phyloP scores from a whole-genome alignment of 1,284 basidiomycete genomes.

The Xanthoconium separans region DNA sequence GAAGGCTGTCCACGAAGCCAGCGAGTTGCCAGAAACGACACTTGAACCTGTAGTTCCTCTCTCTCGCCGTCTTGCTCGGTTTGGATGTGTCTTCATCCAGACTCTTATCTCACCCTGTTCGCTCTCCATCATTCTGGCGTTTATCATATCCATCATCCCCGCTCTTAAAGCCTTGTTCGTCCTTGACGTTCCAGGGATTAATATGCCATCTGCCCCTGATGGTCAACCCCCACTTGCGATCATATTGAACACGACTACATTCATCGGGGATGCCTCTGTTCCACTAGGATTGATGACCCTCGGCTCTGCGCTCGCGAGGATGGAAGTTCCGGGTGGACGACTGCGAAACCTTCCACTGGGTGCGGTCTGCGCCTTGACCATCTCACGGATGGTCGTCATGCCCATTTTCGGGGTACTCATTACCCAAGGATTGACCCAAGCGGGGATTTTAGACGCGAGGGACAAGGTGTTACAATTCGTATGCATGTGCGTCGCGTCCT shows the following conservation, averaged over 20 bases:
- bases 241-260: slow-evolving; percentile 61
- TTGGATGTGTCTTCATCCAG: slow-evolving; percentile 35
- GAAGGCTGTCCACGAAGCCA: slow-evolving; percentile 4
- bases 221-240: slow-evolving; percentile 74
- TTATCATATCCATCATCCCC: slow-evolving; percentile 65
- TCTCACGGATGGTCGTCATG: slow-evolving; percentile 64
- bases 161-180: slow-evolving; percentile 75
- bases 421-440: slow-evolving; percentile 49
- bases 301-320: slow-evolving; percentile 70
- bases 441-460: slow-evolving; percentile 49
- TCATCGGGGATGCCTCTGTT: slow-evolving; percentile 72
- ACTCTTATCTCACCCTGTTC: slow-evolving; percentile 56
- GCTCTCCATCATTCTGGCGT: slow-evolving; percentile 59
- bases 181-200: slow-evolving; percentile 41
- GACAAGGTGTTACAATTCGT: slow-evolving; percentile 69
- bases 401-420: slow-evolving; percentile 72
- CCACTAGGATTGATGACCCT: slow-evolving; percentile 73
- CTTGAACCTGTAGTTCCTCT: neutral
- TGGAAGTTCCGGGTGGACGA: slow-evolving; percentile 51
- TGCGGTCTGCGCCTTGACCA: slow-evolving; percentile 60
- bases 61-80: slow-evolving; percentile 11
- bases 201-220: slow-evolving; percentile 68
- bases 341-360: slow-evolving; percentile 61
- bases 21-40: neutral
- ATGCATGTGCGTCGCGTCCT: slow-evolving; percentile 57